phyloP scores from a whole-genome alignment of 192 early-diverging fungal species.

The Lobosporangium transversale region DNA sequence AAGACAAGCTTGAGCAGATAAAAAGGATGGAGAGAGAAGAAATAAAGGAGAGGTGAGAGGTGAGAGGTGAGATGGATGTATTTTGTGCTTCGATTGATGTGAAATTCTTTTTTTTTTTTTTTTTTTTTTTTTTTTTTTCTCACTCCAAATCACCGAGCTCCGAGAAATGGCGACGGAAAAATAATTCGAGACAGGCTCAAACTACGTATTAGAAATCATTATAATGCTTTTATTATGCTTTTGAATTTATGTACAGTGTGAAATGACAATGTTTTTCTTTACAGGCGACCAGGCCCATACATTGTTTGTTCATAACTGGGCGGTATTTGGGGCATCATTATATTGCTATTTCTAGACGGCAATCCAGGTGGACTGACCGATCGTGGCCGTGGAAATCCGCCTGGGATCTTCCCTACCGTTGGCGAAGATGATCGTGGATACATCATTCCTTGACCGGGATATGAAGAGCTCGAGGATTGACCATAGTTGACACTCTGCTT shows the following conservation, averaged over 20 bases:
- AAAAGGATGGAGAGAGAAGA: neutral
- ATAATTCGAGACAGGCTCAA: neutral
- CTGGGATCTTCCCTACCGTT: neutral
- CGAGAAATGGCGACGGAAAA: neutral
- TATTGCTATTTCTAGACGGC: neutral
- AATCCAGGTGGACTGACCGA: neutral
- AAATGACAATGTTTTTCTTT: too few species aligned
- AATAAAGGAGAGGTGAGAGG: neutral
- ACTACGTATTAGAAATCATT: neutral
- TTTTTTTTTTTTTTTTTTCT: neutral
- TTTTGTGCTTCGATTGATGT: constrained; percentile 1
- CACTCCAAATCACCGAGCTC: too few species aligned
- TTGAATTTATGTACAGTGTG: neutral
- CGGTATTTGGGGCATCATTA: neutral
- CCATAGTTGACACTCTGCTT: neutral
- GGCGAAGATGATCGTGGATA: neutral
- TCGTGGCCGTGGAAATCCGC: neutral
- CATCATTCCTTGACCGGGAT: neutral
- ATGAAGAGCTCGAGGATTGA: neutral
- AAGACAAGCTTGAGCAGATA: neutral
- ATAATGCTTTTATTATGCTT: neutral
- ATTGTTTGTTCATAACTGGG: neutral
- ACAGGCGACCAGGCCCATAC: neutral
- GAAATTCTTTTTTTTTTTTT: constrained; percentile 12
- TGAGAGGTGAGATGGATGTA: neutral